Evolutionary conservation across 2,329 filamentous ascomycete species (phyloP).

Genomic region (Xylariaceae sp.): DNA sequence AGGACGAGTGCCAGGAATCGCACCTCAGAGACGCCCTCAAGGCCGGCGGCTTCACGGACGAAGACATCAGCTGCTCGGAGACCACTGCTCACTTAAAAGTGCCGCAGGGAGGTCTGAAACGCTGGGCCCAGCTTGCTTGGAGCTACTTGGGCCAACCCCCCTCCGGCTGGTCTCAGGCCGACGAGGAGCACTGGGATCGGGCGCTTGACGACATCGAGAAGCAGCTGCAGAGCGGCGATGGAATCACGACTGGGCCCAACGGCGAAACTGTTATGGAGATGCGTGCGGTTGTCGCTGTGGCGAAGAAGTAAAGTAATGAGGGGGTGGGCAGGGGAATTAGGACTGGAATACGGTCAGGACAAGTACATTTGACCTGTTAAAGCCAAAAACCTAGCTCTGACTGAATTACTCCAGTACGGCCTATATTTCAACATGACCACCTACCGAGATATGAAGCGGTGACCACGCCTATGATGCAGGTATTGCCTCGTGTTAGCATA

Average conservation of each 20-base stretch:
- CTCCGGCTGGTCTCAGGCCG: conserved; percentile 8
- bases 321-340: too few relatives aligned
- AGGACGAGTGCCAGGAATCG: neutral
- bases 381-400: too few relatives aligned
- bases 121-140: conserved; percentile 17
- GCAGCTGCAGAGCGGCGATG: conserved; percentile 8
- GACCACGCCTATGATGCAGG: too few relatives aligned
- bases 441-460: too few relatives aligned
- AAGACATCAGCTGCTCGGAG: neutral
- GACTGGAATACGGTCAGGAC: too few relatives aligned
- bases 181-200: conserved; percentile 17
- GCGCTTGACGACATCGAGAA: conserved; percentile 11
- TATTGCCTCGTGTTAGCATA: too few relatives aligned
- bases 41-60: conserved; percentile 1
- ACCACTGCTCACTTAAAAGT: conserved; percentile 6
- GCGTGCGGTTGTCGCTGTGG: conserved; percentile 10
- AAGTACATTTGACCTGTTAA: too few relatives aligned
- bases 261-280: conserved; percentile 14
- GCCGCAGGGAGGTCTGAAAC: conserved; percentile 6
- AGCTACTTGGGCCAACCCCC: conserved; percentile 11
- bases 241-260: conserved; percentile 8
- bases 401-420: too few relatives aligned
- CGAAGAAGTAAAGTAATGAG: too few relatives aligned
- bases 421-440: too few relatives aligned
- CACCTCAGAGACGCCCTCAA: neutral